A percentile compares a stretch with the other conserved stretches of the same genome.
These are phyloP conservation scores for Cryptococcus sp. DNA, from an alignment of 1,284 basidiomycete species.

Conservation along the genomic window DNA sequence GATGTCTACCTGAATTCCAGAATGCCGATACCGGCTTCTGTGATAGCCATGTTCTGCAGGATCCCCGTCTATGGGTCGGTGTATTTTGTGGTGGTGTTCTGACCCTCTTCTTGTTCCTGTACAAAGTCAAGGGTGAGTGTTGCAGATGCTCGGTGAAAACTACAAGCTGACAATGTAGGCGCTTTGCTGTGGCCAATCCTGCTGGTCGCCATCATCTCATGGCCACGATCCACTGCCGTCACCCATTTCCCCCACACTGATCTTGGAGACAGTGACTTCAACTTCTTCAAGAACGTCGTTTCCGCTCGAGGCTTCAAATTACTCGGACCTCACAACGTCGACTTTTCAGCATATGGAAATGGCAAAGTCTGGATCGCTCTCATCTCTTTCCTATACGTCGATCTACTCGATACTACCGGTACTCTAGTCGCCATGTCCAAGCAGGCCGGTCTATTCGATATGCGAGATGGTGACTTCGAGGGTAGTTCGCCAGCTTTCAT, in stretches of 20 bases:
- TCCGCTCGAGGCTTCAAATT: slow-evolving; percentile 54
- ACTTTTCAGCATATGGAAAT: slow-evolving; percentile 52
- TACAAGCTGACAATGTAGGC: slow-evolving; percentile 7
- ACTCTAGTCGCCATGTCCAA: slow-evolving; percentile 88
- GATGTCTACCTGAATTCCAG: slow-evolving; percentile 56
- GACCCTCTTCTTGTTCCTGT: slow-evolving; percentile 74
- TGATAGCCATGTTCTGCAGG: slow-evolving; percentile 61
- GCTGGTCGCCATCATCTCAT: slow-evolving; percentile 79
- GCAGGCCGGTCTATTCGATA: slow-evolving; percentile 82
- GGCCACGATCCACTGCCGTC: slow-evolving; percentile 74
- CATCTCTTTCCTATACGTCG: slow-evolving; percentile 74
- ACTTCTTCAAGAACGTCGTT: slow-evolving; percentile 83
- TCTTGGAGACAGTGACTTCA: slow-evolving; percentile 66
- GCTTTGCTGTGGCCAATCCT: slow-evolving; percentile 56
- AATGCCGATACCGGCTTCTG: slow-evolving; percentile 56
- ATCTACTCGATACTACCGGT: slow-evolving; percentile 67
- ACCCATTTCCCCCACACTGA: slow-evolving; percentile 75
- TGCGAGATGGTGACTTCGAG: slow-evolving; percentile 81
- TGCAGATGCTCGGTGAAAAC: not conserved
- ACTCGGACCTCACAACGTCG: slow-evolving; percentile 39
- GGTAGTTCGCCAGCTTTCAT: slow-evolving; percentile 79
- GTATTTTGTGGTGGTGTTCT: slow-evolving; percentile 81
- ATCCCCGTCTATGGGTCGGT: slow-evolving; percentile 81
- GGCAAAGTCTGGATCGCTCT: slow-evolving; percentile 83
- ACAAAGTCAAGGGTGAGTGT: slow-evolving; percentile 71